Base-by-base conservation (phyloP, 208 protist genomes). In the Herpetomonas muscarum region DNA sequence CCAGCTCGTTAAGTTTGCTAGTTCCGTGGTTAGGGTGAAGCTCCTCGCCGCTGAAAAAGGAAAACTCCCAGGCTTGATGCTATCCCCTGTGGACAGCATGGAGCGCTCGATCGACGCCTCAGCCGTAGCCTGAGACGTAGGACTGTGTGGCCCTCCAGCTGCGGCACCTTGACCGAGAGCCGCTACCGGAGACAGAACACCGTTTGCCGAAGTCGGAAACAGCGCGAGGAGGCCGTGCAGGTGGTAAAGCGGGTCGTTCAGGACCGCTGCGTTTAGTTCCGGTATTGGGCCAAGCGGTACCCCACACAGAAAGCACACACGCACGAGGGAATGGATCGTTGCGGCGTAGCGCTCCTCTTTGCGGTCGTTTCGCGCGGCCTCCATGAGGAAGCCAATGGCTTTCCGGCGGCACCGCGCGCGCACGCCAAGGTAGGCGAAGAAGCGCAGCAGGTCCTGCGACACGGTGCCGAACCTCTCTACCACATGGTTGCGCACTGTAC, bases 331-430 rank as follows among this genome's bases (percentile, higher is more conserved):
- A 56, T 64, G 58, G 3, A 66, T 64, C 2, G 72, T 63, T 4
- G 56, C 61, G 3, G 64, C 55, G 29, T 48, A 56, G 24, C 36
- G 26, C 36, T 70, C 56, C 24, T 61, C 50, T 6, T 67, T 58
- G 17, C 67, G 62, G 36, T 70, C 64, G 25, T 70, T 68, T 21
- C 44, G 28, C 12, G 60, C 63, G 24, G 71, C 68, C 59, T 76
- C 73, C 17, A 78, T 72, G 47, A 74, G 70, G 28, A 76, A 62
- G 22, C 67, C 69, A 28, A 85, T 64, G 9, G 81, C 83, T 6
- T 72, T 77, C 0, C 87, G 74, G 17, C 69, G 61, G 53, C 81
- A 81, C 0, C 76, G 80, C 50, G 65, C 76, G n/a, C 69, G 57
- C 41, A 79, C 52, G 58, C 69, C 79, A 0, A 91, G 53, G 39